phyloP scores from a whole-genome alignment of 2,329 filamentous ascomycete species.

The Trichoderma koningii region DNA sequence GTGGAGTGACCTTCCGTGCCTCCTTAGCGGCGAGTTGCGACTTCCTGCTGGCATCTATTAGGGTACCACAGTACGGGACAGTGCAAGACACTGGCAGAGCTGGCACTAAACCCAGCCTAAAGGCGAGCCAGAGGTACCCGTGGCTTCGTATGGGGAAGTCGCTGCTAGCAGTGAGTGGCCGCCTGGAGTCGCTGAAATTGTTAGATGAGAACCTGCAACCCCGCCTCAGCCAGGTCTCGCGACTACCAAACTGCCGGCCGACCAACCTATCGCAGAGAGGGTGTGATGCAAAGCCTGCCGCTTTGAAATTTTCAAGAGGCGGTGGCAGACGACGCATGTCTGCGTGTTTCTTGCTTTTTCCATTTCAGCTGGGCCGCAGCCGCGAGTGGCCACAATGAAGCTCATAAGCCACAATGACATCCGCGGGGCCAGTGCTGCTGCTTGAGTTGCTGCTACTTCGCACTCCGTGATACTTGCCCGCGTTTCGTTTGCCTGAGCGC shows the following conservation, averaged over 20 bases:
- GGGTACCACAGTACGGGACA: constrained; percentile 25
- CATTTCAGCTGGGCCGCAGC: constrained; percentile 1
- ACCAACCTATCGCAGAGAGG: constrained; percentile 11
- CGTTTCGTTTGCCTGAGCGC: not conserved
- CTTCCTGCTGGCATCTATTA: constrained; percentile 27
- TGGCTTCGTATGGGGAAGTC: not conserved
- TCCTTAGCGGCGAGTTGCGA: constrained; percentile 26
- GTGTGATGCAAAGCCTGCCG: constrained; percentile 26
- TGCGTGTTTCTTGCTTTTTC: constrained; percentile 17
- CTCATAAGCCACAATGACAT: not conserved
- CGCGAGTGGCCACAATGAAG: not conserved
- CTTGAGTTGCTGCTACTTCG: not conserved
- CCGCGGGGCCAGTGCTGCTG: no score
- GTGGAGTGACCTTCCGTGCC: constrained; percentile 34
- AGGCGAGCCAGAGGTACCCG: not conserved
- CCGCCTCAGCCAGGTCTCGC: constrained; percentile 18
- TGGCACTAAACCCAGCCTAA: constrained; percentile 4
- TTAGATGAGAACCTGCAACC: constrained; percentile 11
- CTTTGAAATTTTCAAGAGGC: constrained; percentile 6
- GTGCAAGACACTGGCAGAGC: constrained; percentile 16
- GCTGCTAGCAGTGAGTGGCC: not conserved
- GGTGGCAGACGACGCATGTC: not conserved
- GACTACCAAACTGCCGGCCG: not conserved
- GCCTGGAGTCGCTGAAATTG: not conserved
- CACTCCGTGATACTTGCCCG: not conserved